Conservation (phyloP, 2,329 filamentous ascomycete species). For the Apiospora saccharicola region DNA sequence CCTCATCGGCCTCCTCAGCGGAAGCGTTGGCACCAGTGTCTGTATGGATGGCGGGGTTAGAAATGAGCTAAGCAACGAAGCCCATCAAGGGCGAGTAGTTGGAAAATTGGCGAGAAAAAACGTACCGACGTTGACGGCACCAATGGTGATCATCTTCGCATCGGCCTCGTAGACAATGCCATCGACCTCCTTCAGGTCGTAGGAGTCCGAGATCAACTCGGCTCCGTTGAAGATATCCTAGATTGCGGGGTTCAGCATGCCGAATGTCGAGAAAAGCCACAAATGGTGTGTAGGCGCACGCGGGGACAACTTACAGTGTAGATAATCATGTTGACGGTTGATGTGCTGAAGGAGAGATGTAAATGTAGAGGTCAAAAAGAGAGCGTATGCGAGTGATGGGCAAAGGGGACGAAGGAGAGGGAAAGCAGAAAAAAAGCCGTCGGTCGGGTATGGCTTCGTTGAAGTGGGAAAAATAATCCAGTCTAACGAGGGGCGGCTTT, state of each 20-base stretch:
- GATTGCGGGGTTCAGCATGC: conserved; percentile 28
- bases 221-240: conserved; percentile 83
- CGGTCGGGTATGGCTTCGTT: conserved; percentile 23
- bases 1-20: conserved; percentile 86
- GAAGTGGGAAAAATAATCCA: conserved; percentile 21
- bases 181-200: conserved; percentile 81
- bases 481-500: conserved; percentile 18
- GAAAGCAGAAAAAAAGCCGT: conserved; percentile 9
- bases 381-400: conserved; percentile 10
- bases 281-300: background rate
- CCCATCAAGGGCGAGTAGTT: background rate
- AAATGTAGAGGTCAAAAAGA: conserved; percentile 11
- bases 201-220: conserved; percentile 97
- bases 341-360: conserved; percentile 11
- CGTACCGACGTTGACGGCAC: conserved; percentile 75
- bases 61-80: background rate
- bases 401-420: conserved; percentile 19
- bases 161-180: conserved; percentile 88
- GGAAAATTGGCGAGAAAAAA: conserved; percentile 34
- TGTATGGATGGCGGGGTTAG: conserved; percentile 41
- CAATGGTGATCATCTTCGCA: conserved; percentile 88
- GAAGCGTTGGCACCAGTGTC: conserved; percentile 97
- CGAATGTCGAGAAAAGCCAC: background rate
- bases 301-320: conserved; percentile 11
- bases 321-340: conserved; percentile 24